Evolutionary conservation across 768 basidiomycete genomes (phyloP), one percentile per base, ranked within the genome.

Genomic region (Saitozyma sp.): DNA sequence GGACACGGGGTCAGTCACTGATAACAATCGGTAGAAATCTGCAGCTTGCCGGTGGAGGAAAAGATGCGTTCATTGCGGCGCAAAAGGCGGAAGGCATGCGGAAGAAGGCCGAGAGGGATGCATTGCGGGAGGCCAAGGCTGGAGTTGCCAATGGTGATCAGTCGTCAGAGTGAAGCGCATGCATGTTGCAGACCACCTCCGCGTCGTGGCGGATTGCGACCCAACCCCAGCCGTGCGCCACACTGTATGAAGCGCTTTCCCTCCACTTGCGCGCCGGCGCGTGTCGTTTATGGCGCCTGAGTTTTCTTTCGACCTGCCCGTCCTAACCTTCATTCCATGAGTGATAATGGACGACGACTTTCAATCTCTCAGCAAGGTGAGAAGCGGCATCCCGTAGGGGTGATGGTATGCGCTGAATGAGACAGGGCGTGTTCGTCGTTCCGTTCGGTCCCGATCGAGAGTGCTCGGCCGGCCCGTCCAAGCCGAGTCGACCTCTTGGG

Each of bases 381-480:
- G 65, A 19, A 20, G 9, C 17, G 8, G 14, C 19, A 16, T 37
- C 38, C 13, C 20, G 41, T 19, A 0, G 9, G 29, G 16, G 45
- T 51, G 17, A n/a, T 11, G n/a, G 45, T 13, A 13, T 11, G 6
- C 45, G n/a, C 45, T 46, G 45, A 43, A 11, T 19, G 17, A 0
- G 7, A 19, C 48, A 73, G 71, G 71, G 71, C 40, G 66, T 73
- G 13, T 70, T 73, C 61, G 61, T 73, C 59, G 56, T 73, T 38
- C 71, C 71, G 13, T 73, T 61, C 53, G 19, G 66, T 48, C 50
- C 62, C 14, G 20, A 17, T 29, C 6, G 17, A 49, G 16, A n/a
- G n/a, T 16, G 42, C 8, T 52, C 45, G 43, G 69, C 69, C n/a
- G 71, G 68, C 42, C 68, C 68, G 16, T 68, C 68, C 2, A 58